phyloP scores from a whole-genome alignment of 1,284 basidiomycete genomes.

The Neonothopanus nambi region DNA sequence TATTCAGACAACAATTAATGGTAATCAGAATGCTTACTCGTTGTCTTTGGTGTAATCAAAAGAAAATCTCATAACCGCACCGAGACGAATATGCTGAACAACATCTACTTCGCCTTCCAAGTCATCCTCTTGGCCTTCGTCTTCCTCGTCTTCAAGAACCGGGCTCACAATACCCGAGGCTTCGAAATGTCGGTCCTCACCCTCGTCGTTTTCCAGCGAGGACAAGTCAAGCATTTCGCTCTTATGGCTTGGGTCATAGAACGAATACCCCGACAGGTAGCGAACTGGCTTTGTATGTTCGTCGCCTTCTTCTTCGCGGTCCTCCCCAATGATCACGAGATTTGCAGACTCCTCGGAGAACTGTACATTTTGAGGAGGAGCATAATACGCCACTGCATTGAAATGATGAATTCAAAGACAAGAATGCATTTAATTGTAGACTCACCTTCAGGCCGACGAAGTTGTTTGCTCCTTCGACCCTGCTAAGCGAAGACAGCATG shows the following conservation, averaged over 20 bases:
- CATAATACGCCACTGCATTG: neutral
- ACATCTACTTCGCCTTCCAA: constrained; percentile 22
- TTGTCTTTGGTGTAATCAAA: constrained; percentile 36
- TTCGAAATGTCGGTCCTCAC: constrained; percentile 22
- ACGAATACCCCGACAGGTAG: constrained; percentile 37
- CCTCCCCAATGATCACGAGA: constrained; percentile 29
- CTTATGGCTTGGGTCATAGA: constrained; percentile 36
- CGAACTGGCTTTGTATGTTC: constrained; percentile 34
- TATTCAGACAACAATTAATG: constrained; percentile 4
- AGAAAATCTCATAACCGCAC: constrained; percentile 31
- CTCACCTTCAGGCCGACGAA: neutral
- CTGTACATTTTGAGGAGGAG: neutral
- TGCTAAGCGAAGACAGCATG: neutral
- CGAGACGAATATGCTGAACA: constrained; percentile 32
- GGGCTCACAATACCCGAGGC: constrained; percentile 36
- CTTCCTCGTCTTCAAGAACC: constrained; percentile 39
- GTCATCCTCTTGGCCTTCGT: constrained; percentile 43
- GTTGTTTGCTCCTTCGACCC: neutral
- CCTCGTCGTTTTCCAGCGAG: constrained; percentile 24
- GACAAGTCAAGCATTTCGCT: constrained; percentile 29
- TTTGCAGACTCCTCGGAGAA: neutral
- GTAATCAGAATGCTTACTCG: constrained; percentile 34
- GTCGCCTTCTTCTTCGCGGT: constrained; percentile 28
- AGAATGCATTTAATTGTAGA: neutral
- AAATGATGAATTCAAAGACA: neutral